Percentiles rank a stretch among this genome's conserved stretches.
These are phyloP conservation scores for Aspergillus aculeatus DNA, from an alignment of 2,329 filamentous ascomycete species.

Conservation along the genomic window DNA sequence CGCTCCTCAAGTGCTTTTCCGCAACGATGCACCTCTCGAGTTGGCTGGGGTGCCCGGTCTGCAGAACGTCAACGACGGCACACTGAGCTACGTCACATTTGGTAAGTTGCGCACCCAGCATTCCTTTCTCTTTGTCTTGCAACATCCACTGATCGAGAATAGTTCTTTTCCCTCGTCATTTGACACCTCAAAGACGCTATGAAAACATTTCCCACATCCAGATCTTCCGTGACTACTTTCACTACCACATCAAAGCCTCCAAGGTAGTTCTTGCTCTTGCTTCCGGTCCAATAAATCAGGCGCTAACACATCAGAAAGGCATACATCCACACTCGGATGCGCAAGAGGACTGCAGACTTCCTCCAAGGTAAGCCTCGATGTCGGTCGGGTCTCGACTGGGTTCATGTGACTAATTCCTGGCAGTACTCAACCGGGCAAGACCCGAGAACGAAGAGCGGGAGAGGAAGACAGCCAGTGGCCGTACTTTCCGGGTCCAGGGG, in stretches of 20 bases:
- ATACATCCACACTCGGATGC: constrained; percentile 98
- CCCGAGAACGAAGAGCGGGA: constrained; percentile 97
- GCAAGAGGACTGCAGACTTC: constrained; percentile 95
- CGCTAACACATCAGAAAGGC: constrained; percentile 54
- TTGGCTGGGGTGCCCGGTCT: constrained; percentile 85
- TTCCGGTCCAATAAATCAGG: background rate
- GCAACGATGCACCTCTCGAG: constrained; percentile 90
- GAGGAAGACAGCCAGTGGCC: constrained; percentile 93
- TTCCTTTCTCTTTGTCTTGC: background rate
- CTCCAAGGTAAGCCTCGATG: constrained; percentile 70
- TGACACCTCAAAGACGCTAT: constrained; percentile 83
- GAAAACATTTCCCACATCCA: constrained; percentile 99
- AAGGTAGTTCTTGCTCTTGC: constrained; percentile 57
- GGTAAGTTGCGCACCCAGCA: constrained; percentile 55
- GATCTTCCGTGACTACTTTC: constrained; percentile 99
- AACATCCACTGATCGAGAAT: constrained; percentile 13
- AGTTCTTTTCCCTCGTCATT: constrained; percentile 95
- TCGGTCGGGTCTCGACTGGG: background rate
- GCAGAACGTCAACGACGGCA: constrained; percentile 69
- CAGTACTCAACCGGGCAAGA: constrained; percentile 91
- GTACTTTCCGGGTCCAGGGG: constrained; percentile 74
- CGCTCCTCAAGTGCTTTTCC: constrained; percentile 93
- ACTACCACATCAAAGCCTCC: constrained; percentile 99
- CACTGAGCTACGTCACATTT: constrained; percentile 97
- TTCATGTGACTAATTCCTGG: constrained; percentile 34